A percentile compares a stretch with the other conserved stretches of the same genome.
phyloP scores from a whole-genome alignment of 352 stramenopile genomes.

The Phytophthora idaei region DNA sequence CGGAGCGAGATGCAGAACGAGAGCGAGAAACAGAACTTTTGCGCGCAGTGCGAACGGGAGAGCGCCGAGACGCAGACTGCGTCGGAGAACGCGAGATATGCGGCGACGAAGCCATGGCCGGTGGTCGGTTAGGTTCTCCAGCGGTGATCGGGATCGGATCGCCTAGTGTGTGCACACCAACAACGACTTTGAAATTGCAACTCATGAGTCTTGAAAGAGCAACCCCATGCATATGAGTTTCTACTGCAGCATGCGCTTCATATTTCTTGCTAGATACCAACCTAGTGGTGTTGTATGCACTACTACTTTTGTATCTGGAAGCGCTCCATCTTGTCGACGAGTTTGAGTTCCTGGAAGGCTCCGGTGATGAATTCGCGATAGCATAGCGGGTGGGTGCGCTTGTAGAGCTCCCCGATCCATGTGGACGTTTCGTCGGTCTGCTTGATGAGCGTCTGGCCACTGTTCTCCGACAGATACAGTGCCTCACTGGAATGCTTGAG shows the following conservation, averaged over 20 bases:
- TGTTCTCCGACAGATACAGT: conserved; percentile 51
- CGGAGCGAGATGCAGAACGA: conserved; percentile 16
- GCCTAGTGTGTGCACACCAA: conserved; percentile 8
- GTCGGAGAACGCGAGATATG: conserved; percentile 20
- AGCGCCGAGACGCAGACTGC: conserved; percentile 7
- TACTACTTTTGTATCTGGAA: conserved; percentile 29
- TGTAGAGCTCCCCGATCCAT: conserved; percentile 59
- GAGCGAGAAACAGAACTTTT: conserved; percentile 15
- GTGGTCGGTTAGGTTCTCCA: not conserved
- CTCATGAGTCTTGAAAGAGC: not conserved
- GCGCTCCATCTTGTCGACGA: conserved; percentile 40
- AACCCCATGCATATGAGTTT: not conserved
- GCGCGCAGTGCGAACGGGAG: conserved; percentile 1
- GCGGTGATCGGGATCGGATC: conserved; percentile 16
- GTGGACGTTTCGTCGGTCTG: conserved; percentile 50
- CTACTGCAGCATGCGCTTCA: too few species aligned
- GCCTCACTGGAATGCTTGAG: conserved; percentile 50
- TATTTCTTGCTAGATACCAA: too few species aligned
- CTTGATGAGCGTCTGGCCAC: conserved; percentile 43
- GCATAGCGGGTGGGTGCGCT: conserved; percentile 51
- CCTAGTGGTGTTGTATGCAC: not conserved
- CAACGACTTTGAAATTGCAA: not conserved
- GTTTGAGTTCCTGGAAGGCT: conserved; percentile 50
- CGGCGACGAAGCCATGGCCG: conserved; percentile 31
- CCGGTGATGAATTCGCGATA: conserved; percentile 57